Percentiles rank a stretch among this genome's conserved stretches.
Evolutionary conservation across 1,284 basidiomycete genomes (phyloP).

Genomic region (Rhodotorula glutinis): DNA sequence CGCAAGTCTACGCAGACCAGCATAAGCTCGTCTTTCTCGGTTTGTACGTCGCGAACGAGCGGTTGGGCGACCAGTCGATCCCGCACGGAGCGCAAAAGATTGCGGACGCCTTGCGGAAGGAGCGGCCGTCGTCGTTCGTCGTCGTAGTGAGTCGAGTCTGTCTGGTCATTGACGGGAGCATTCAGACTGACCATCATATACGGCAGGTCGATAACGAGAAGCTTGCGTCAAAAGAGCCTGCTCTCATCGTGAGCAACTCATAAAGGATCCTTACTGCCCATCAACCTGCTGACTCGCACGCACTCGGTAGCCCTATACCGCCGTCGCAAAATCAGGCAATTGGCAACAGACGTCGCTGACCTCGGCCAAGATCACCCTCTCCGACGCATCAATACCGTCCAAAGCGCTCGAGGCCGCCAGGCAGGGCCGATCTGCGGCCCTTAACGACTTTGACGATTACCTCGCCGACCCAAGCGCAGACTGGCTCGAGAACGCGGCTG

Average conservation of each 20-base stretch:
- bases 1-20: constrained; percentile 53
- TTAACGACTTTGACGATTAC: constrained; percentile 75
- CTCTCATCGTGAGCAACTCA: constrained; percentile 56
- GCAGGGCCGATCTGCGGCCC: constrained; percentile 54
- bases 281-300: background rate
- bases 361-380: constrained; percentile 49
- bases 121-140: constrained; percentile 60
- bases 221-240: constrained; percentile 54
- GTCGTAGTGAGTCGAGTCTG: constrained; percentile 56
- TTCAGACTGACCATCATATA: constrained; percentile 1
- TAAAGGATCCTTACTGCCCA: too few relatives aligned
- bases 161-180: too few relatives aligned
- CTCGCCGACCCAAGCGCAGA: constrained; percentile 67
- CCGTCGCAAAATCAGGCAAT: background rate
- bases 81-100: constrained; percentile 62
- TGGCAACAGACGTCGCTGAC: constrained; percentile 48
- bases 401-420: constrained; percentile 57
- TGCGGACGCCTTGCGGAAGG: constrained; percentile 43
- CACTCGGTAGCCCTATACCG: constrained; percentile 12
- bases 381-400: constrained; percentile 50
- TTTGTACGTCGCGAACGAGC: constrained; percentile 68
- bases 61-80: constrained; percentile 58
- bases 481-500: constrained; percentile 38
- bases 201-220: constrained; percentile 59
- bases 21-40: constrained; percentile 59